Evolutionary conservation across 1,284 basidiomycete genomes (phyloP).

Genomic region (Neonothopanus nambi): DNA sequence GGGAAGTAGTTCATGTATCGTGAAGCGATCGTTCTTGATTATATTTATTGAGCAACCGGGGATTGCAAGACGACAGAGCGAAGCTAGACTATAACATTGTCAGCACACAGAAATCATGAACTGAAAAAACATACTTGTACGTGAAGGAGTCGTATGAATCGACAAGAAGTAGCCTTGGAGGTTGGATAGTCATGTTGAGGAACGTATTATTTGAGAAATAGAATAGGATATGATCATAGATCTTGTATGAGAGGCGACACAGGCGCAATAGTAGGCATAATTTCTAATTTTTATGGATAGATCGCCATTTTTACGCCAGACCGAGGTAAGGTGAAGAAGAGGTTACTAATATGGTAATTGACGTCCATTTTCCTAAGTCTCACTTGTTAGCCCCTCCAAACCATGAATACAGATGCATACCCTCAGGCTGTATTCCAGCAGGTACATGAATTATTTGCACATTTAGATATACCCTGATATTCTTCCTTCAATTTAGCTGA

Average conservation of each 20-base stretch:
- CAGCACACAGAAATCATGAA: neutral
- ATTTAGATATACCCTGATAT: neutral
- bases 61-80: slow-evolving; percentile 59
- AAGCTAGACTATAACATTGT: slow-evolving; percentile 52
- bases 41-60: slow-evolving; percentile 63
- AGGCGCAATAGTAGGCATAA: no score
- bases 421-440: slow-evolving; percentile 33
- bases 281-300: no score
- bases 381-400: no score
- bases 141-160: slow-evolving; percentile 89
- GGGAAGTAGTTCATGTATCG: slow-evolving; percentile 48
- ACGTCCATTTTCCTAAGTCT: no score
- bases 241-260: no score
- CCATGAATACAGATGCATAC: slow-evolving; percentile 2
- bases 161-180: slow-evolving; percentile 60
- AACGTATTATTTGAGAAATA: neutral
- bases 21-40: slow-evolving; percentile 68
- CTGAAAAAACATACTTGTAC: slow-evolving; percentile 62
- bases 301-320: no score
- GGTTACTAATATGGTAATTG: no score
- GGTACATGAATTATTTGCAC: slow-evolving; percentile 23
- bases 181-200: slow-evolving; percentile 31
- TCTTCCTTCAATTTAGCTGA: slow-evolving; percentile 52
- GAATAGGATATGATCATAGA: neutral
- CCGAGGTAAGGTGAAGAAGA: no score